phyloP scores from a whole-genome alignment of 1,284 basidiomycete species.

The Apiotrichum veenhuisii region DNA sequence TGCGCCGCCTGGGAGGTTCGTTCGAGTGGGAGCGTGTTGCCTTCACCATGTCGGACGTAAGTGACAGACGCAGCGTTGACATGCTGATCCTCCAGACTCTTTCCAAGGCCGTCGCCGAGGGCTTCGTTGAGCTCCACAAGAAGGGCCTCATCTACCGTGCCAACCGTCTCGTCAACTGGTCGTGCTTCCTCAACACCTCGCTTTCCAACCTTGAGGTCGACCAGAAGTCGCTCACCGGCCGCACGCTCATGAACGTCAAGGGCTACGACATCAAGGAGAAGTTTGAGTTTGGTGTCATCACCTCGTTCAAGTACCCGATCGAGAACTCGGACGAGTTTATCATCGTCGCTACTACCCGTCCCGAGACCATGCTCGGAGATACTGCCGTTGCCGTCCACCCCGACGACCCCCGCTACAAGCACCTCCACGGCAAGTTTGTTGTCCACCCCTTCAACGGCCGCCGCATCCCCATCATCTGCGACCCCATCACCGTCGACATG shows the following conservation, averaged over 20 bases:
- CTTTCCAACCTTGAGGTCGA: constrained; percentile 98
- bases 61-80: constrained; percentile 19
- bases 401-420: constrained; percentile 88
- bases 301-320: constrained; percentile 89
- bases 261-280: constrained; percentile 92
- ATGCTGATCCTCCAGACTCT: constrained; percentile 56
- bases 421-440: constrained; percentile 91
- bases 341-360: constrained; percentile 93
- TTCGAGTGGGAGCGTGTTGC: constrained; percentile 92
- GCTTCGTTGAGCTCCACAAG: constrained; percentile 86
- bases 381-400: constrained; percentile 97
- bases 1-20: constrained; percentile 84
- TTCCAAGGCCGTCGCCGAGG: constrained; percentile 85
- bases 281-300: constrained; percentile 96
- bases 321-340: constrained; percentile 80
- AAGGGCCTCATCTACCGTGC: constrained; percentile 93
- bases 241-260: constrained; percentile 83
- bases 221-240: constrained; percentile 84
- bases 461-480: constrained; percentile 82
- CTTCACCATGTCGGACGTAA: constrained; percentile 91
- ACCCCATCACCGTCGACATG: constrained; percentile 86
- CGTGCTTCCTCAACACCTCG: constrained; percentile 91
- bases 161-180: constrained; percentile 98
- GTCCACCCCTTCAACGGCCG: constrained; percentile 87
- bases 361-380: constrained; percentile 98